Evolutionary conservation across 2,329 filamentous ascomycete species (phyloP).

Genomic region (Penicillium concentricum): DNA sequence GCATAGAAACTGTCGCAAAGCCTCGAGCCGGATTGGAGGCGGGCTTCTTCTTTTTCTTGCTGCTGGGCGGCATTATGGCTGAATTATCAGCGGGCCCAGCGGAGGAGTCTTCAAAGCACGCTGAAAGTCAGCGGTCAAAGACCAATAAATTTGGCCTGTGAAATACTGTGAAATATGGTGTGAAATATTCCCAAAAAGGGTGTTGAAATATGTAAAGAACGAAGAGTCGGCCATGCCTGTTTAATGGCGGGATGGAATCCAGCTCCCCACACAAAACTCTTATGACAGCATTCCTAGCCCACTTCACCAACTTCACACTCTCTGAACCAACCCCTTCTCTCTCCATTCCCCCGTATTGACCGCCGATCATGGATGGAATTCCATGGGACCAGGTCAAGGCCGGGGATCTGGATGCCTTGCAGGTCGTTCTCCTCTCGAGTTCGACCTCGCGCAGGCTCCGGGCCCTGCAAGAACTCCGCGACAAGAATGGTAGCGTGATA

Average conservation of each 20-base stretch:
- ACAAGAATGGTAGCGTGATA: slow-evolving; percentile 40
- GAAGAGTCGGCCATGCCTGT: slow-evolving; percentile 18
- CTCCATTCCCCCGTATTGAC: slow-evolving; percentile 29
- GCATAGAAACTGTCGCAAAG: slow-evolving; percentile 89
- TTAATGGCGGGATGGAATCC: slow-evolving; percentile 23
- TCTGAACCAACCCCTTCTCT: slow-evolving; percentile 28
- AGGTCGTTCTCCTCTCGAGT: slow-evolving; percentile 42
- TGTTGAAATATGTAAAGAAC: slow-evolving; percentile 15
- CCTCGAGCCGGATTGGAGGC: slow-evolving; percentile 83
- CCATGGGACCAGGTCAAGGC: slow-evolving; percentile 47
- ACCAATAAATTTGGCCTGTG: neutral
- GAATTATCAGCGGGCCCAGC: slow-evolving; percentile 2
- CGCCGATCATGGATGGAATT: slow-evolving; percentile 43
- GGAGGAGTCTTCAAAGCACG: slow-evolving; percentile 12
- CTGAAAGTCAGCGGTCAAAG: slow-evolving; percentile 5
- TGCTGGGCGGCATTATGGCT: slow-evolving; percentile 62
- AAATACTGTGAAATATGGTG: neutral
- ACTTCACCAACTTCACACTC: slow-evolving; percentile 21
- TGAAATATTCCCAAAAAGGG: slow-evolving; percentile 4
- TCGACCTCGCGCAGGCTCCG: slow-evolving; percentile 43
- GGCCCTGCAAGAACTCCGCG: slow-evolving; percentile 46
- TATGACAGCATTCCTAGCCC: slow-evolving; percentile 40
- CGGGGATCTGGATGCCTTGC: slow-evolving; percentile 41
- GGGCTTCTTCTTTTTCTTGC: slow-evolving; percentile 92
- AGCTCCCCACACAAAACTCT: slow-evolving; percentile 41